Conservation (phyloP, 371 early-diverging fungal species). For the Polyrhizophydium stewartii region DNA sequence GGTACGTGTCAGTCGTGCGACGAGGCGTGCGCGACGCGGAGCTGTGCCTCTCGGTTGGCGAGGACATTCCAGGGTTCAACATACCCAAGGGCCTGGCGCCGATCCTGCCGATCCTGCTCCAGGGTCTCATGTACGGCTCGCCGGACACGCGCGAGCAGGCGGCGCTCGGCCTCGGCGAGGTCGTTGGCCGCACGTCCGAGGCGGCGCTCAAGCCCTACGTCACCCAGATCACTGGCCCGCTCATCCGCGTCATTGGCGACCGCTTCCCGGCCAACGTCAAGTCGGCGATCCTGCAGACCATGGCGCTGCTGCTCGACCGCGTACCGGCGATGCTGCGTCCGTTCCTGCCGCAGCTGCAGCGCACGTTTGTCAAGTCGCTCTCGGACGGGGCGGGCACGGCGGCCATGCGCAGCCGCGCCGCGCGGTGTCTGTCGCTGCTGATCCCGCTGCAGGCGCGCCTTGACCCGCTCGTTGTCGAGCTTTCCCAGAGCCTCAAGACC, state of each 20-base stretch:
- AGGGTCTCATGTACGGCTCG: constrained; percentile 90
- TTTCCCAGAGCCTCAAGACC: constrained; percentile 68
- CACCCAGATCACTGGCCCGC: constrained; percentile 92
- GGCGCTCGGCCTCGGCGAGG: constrained; percentile 77
- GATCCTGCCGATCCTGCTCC: constrained; percentile 84
- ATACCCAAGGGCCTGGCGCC: constrained; percentile 90
- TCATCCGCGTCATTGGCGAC: constrained; percentile 96
- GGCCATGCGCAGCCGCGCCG: constrained; percentile 72
- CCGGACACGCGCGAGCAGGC: constrained; percentile 81
- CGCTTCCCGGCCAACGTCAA: constrained; percentile 88
- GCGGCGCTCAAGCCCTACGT: constrained; percentile 85
- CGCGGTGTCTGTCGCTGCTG: constrained; percentile 69
- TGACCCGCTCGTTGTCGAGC: constrained; percentile 82
- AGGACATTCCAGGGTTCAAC: constrained; percentile 74
- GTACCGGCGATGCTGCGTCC: constrained; percentile 86
- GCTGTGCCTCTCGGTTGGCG: constrained; percentile 30
- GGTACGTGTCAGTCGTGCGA: constrained; percentile 66
- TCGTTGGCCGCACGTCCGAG: constrained; percentile 68
- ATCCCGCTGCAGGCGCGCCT: constrained; percentile 79
- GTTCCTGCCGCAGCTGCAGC: constrained; percentile 96
- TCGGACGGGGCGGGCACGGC: constrained; percentile 59
- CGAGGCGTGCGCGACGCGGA: constrained; percentile 56
- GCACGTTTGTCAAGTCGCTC: constrained; percentile 91
- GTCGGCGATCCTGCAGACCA: constrained; percentile 80
- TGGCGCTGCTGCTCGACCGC: constrained; percentile 60